These are phyloP conservation scores for Exutisphaerella laricina DNA, from an alignment of 2,329 filamentous ascomycete genomes.

Conservation along the genomic window DNA sequence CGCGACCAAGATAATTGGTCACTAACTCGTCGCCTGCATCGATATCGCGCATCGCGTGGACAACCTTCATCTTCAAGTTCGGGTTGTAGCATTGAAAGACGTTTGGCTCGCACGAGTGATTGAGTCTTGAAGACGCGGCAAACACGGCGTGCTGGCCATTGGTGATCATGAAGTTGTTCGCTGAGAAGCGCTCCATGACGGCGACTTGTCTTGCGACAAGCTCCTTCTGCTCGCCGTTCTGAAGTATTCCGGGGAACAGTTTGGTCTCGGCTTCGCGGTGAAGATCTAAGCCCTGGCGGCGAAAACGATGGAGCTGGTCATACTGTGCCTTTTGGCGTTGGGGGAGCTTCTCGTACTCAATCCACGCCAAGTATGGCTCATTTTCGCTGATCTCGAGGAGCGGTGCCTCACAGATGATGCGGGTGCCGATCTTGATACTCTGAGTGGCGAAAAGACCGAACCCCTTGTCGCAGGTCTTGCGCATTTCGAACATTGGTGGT, in stretches of 20 bases:
- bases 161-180: slow-evolving; percentile 22
- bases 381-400: slow-evolving; percentile 18
- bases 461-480: slow-evolving; percentile 20
- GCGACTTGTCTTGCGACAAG: slow-evolving; percentile 16
- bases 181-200: slow-evolving; percentile 26
- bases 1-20: slow-evolving; percentile 19
- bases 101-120: slow-evolving; percentile 28
- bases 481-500: slow-evolving; percentile 14
- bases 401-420: slow-evolving; percentile 24
- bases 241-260: slow-evolving; percentile 7
- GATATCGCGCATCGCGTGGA: slow-evolving; percentile 29
- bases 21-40: slow-evolving; percentile 27
- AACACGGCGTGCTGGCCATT: slow-evolving; percentile 16
- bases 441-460: slow-evolving; percentile 23
- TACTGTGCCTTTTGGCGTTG: slow-evolving; percentile 15
- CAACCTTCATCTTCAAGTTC: slow-evolving; percentile 14
- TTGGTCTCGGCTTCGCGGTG: slow-evolving; percentile 16
- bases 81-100: slow-evolving; percentile 21
- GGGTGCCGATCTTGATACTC: slow-evolving; percentile 22
- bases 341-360: slow-evolving; percentile 19
- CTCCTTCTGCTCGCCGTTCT: slow-evolving; percentile 10
- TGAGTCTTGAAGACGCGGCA: slow-evolving; percentile 12
- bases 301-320: slow-evolving; percentile 19
- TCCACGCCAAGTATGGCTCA: slow-evolving; percentile 14
- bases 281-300: slow-evolving; percentile 14